Evolutionary conservation across 2,329 filamentous ascomycete genomes (phyloP), one percentile per base, ranked within the genome.

Genomic region (Pyrenophora seminiperda): DNA sequence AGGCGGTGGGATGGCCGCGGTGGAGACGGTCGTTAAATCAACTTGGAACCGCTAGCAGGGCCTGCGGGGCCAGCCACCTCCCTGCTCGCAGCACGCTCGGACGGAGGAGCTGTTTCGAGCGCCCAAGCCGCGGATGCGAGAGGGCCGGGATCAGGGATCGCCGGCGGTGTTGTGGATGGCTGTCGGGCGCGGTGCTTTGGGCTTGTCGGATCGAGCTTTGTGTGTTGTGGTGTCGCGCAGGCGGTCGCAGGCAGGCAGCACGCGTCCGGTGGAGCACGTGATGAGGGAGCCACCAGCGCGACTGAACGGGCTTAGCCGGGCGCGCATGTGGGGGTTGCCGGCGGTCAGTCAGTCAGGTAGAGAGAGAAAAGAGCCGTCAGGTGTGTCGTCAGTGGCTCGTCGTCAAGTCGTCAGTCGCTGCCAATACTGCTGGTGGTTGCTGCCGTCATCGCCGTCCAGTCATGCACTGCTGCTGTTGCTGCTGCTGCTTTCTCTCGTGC

Each of bases 21-120:
- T 63, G 68, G 63, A 66, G 67, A 58, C 49, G 57, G 62, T 51
- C 60, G 68, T 67, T 67, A 70, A 71, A 72, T 72, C 67, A 70
- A 72, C 66, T 62, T 70, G 59, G 68, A 72, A 71, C 68, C 62
- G 58, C 66, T 66, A 68, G 29, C 29, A 68, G 61, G 62, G 59
- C 63, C 62, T 58, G 60, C 63, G 58, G 31, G 46, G 45, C 63
- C 59, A 66, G 62, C 65, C 64, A 61, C 61, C 59, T 62, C 66
- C 65, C 65, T 68, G 65, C 49, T 17, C 47, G 50, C 59, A 64
- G 62, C 64, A 65, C 60, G 60, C 53, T 56, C 67, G 69, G 69
- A 58, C 55, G 39, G 47, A 56, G 41, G 44, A 41, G 31, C 68
- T 65, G 53, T 47, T 65, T 67, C 60, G 62, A 54, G 57, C 53